phyloP scores from a whole-genome alignment of 1,284 basidiomycete species.

The Tausonia pullulans region DNA sequence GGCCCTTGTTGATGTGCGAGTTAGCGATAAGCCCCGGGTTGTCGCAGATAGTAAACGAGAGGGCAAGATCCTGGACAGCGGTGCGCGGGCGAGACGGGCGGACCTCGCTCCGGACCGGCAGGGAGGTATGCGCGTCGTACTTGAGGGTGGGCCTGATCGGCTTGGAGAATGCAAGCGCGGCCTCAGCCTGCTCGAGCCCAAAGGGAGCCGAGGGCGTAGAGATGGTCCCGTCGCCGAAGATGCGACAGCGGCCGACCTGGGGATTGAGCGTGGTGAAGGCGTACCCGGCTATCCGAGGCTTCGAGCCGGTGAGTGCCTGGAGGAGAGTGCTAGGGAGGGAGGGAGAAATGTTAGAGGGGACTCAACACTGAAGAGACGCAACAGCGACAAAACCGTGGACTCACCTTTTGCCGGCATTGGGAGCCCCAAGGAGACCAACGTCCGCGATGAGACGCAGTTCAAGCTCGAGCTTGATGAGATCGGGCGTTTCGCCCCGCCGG shows the following conservation, averaged over 20 bases:
- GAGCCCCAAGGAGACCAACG: constrained; percentile 88
- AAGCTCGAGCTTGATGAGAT: constrained; percentile 69
- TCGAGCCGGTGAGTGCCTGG: constrained; percentile 75
- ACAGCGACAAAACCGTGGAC: not conserved
- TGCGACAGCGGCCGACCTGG: constrained; percentile 80
- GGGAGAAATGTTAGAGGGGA: not conserved
- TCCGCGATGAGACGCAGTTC: constrained; percentile 93
- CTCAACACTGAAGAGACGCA: not conserved
- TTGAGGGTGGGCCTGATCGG: constrained; percentile 1
- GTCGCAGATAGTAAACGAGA: constrained; percentile 91
- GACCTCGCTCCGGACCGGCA: not conserved
- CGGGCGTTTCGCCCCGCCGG: constrained; percentile 58
- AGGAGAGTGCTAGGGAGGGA: constrained; percentile 58
- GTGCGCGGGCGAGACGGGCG: not conserved
- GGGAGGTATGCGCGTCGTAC: not conserved
- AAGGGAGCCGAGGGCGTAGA: constrained; percentile 16
- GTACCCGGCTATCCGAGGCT: constrained; percentile 80
- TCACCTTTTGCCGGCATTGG: constrained; percentile 61
- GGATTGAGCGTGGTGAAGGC: constrained; percentile 94
- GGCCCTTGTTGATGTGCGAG: constrained; percentile 77
- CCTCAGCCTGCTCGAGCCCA: constrained; percentile 13
- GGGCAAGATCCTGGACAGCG: constrained; percentile 43
- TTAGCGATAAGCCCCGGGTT: constrained; percentile 83
- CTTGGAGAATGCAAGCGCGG: constrained; percentile 19
- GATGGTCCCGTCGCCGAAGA: constrained; percentile 60